A percentile compares a stretch with the other conserved stretches of the same genome.
These are phyloP conservation scores for Coemansia furcata DNA, from an alignment of 192 early-diverging fungal genomes.

Conservation along the genomic window DNA sequence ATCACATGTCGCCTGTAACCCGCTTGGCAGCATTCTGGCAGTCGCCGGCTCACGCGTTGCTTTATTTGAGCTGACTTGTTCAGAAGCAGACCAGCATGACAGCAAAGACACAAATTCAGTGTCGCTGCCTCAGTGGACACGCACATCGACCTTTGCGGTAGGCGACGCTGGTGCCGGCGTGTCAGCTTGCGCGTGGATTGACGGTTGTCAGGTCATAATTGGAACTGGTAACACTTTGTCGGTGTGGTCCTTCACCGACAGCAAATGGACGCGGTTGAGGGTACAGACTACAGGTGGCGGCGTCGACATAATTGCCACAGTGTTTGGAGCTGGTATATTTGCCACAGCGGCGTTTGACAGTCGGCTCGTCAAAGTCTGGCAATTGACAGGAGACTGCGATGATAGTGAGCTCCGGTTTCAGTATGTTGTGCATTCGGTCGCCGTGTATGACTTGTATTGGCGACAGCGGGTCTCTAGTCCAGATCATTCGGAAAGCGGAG, in stretches of 20 bases:
- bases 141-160: conserved; percentile 4
- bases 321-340: conserved; percentile 17
- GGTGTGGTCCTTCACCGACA: conserved; percentile 13
- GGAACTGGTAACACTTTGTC: conserved; percentile 5
- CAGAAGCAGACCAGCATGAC: not conserved
- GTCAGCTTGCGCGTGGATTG: conserved; percentile 26
- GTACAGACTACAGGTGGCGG: conserved; percentile 5
- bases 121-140: conserved; percentile 11
- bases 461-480: not conserved
- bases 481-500: not conserved
- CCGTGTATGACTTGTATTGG: conserved; percentile 35
- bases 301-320: conserved; percentile 14
- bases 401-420: conserved; percentile 24
- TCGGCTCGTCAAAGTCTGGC: conserved; percentile 43
- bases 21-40: conserved; percentile 18
- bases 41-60: conserved; percentile 10
- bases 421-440: conserved; percentile 33
- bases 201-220: conserved; percentile 9
- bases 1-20: conserved; percentile 10
- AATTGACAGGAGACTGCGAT: not conserved
- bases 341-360: conserved; percentile 19
- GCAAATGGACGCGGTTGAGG: conserved; percentile 12
- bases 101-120: not conserved
- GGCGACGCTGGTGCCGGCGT: not conserved
- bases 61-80: conserved; percentile 8